Evolutionary conservation across 495 filamentous ascomycete species (phyloP), one percentile per base, ranked within the genome.

Genomic region (Emericellopsis terricola): DNA sequence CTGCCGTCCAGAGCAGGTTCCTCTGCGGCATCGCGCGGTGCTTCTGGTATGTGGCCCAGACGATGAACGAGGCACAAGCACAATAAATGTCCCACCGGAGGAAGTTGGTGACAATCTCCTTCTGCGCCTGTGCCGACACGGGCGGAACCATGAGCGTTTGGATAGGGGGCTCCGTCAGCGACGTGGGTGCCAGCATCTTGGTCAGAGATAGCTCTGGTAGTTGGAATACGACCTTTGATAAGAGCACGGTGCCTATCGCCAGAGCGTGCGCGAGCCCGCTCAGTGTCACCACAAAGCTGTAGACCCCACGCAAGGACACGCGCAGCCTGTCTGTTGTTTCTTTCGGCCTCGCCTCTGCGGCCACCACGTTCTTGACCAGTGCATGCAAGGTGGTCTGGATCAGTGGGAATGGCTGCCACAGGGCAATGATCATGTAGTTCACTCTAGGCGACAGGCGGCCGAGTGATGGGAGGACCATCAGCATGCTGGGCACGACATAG

Each of bases 401-500:
- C 6, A 26, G 23, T 6, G 23, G 23, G 11, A 26, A 26, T 6
- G 23, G 23, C 23, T 26, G 23, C 23, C 23, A 26, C 6, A 26
- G 23, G 23, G 23, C 23, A 11, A 26, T 41, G 34, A 33, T 33
- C 32, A 41, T 17, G 19, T 14, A 31, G 6, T 6, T 31, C 24
- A 14, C 11, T 18, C 10, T 3, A 11, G 27, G 33, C 26, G 33
- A 21, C 19, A 40, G 29, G 19, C 13, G 4, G 28, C 28, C 24
- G 18, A 40, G 23, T 11, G 6, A 11, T 6, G 23, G 6, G 6
- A 26, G 23, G 6, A 11, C 23, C 6, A 26, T 6, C 6, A 6
- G 6, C 6, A 26, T 6, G 23, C 6, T 26, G 23, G 23, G 23
- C 11, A 26, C 6, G 23, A 26, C 6, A 11, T 26, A 26, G 23